These are phyloP conservation scores for Suhomyces panamericanus DNA, from an alignment of 1,139 yeast species.

Conservation along the genomic window DNA sequence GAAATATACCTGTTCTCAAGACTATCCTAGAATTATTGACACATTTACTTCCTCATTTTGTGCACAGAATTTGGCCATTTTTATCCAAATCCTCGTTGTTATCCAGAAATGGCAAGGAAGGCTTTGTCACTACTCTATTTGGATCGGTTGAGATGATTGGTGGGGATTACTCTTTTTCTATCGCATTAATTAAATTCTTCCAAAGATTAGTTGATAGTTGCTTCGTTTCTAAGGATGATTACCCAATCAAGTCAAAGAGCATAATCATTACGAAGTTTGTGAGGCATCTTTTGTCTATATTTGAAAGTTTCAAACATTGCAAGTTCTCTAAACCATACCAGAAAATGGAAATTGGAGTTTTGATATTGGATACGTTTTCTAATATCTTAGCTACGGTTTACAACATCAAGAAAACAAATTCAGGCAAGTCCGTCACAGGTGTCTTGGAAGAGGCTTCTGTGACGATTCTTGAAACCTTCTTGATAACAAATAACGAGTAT, in stretches of 20 bases:
- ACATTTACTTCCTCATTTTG: constrained; percentile 47
- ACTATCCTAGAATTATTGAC: constrained; percentile 53
- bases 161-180: constrained; percentile 66
- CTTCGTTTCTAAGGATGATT: constrained; percentile 38
- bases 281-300: constrained; percentile 60
- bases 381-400: constrained; percentile 56
- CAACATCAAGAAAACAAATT: constrained; percentile 40
- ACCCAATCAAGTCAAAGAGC: constrained; percentile 47
- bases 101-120: constrained; percentile 68
- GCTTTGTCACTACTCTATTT: constrained; percentile 59
- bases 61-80: constrained; percentile 79
- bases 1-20: constrained; percentile 50
- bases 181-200: constrained; percentile 56
- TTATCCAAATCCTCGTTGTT: constrained; percentile 66
- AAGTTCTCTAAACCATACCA: constrained; percentile 57
- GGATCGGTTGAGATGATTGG: constrained; percentile 74
- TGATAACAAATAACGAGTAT: constrained; percentile 51
- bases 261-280: constrained; percentile 58
- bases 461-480: constrained; percentile 54
- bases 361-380: constrained; percentile 56
- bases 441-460: constrained; percentile 48
- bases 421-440: constrained; percentile 1
- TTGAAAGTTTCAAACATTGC: constrained; percentile 76
- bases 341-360: constrained; percentile 61
- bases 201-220: constrained; percentile 57